Evolutionary conservation across 2,329 filamentous ascomycete species (phyloP), one percentile per base, ranked within the genome.

Genomic region (Xylariaceae sp.): DNA sequence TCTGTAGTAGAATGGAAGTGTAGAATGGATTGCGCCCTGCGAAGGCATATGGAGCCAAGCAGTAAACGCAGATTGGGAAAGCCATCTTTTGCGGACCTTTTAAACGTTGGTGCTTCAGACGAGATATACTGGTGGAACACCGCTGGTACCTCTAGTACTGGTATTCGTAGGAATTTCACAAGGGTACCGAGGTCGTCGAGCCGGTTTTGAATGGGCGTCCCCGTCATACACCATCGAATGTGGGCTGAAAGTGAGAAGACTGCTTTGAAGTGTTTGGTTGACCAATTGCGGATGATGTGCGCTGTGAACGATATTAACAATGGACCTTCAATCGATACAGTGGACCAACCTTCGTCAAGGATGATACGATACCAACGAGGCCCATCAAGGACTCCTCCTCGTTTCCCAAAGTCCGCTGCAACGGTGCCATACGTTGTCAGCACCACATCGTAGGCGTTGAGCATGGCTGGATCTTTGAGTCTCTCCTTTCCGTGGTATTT

Each of bases 151-250:
- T 44, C 43, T 2, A 55, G 41, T 6, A 49, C 15, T n/a, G 53
- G 53, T 1, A 52, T 37, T 2, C 43, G 39, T 9, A 55, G 41
- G 19, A 55, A 52, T 3, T 16, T 39, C 7, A 51, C 36, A 8
- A 55, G 42, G 9, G 53, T 47, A 9, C 38, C 41, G 4, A 55
- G 31, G 16, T 11, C 53, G 18, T 49, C 43, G 4, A 55, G 39
- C 13, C 43, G 46, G 29, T 55, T 54, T 38, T 55, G 53, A 9
- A 55, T 38, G 2, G 51, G 51, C 2, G 53, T 55, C 9, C 53
- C 53, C 9, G 47, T 55, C 28, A 55, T 33, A 37, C 51, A 54
- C 53, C 51, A 55, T 7, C 47, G 42, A 29, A 48, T 48, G n/a
- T 19, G 39, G 3, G 50, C 47, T 13, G 45, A 44, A 38, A 54